Evolutionary conservation across 78 protist genomes (phyloP).

Genomic region (Cavenderia fasciculata): DNA sequence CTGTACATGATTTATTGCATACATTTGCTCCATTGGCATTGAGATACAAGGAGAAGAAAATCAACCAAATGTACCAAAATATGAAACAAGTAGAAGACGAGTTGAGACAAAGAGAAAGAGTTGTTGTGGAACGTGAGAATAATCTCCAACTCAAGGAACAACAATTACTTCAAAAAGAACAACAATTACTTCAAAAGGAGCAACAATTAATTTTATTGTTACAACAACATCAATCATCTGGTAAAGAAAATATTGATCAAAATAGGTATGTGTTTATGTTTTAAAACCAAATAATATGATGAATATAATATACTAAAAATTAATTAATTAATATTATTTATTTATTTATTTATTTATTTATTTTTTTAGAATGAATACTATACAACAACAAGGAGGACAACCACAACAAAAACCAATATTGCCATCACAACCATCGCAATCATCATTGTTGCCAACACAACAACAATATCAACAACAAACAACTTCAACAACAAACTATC

Average conservation of each 20-base stretch:
- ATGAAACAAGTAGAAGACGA: constrained; percentile 72
- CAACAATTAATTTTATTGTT: neutral
- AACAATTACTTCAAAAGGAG: constrained; percentile 11
- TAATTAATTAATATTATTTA: too few relatives aligned
- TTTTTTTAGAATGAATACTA: constrained; percentile 41
- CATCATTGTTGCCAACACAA: neutral
- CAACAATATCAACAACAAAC: neutral
- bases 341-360: too few relatives aligned
- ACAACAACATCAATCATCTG: neutral
- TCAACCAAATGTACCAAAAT: constrained; percentile 44
- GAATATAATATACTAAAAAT: too few relatives aligned
- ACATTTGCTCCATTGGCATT: constrained; percentile 18
- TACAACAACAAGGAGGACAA: neutral
- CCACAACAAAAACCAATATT: constrained; percentile 15
- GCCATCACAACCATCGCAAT: neutral
- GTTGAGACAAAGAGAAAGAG: constrained; percentile 37
- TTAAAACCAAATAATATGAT: too few relatives aligned
- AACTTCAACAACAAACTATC: too few relatives aligned
- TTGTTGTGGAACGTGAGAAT: constrained; percentile 14
- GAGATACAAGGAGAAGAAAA: constrained; percentile 56
- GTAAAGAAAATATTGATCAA: neutral
- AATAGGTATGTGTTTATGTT: too few relatives aligned
- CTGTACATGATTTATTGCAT: constrained; percentile 44
- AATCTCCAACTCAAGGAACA: constrained; percentile 32
- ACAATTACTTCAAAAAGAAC: constrained; percentile 29